These are phyloP conservation scores for Talaromyces sp. DNA, from an alignment of 2,329 filamentous ascomycete species.

Conservation along the genomic window DNA sequence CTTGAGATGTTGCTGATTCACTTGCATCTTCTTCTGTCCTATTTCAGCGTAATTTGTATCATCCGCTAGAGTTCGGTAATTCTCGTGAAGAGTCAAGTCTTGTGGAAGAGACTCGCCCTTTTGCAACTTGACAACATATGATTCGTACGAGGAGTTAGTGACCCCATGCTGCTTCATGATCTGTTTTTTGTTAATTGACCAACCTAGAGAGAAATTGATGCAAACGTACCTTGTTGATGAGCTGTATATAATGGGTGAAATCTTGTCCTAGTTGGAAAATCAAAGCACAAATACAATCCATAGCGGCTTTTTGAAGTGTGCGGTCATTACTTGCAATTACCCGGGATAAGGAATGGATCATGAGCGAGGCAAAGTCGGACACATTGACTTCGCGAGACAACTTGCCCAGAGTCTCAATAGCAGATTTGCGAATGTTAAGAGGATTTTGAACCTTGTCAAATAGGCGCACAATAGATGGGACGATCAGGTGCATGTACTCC, in stretches of 20 bases:
- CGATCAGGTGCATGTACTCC: slow-evolving; percentile 98
- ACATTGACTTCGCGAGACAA: slow-evolving; percentile 95
- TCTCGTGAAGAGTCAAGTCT: slow-evolving; percentile 81
- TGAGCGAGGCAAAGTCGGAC: slow-evolving; percentile 93
- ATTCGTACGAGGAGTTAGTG: slow-evolving; percentile 84
- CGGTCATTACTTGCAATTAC: slow-evolving; percentile 72
- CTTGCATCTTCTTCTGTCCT: slow-evolving; percentile 87
- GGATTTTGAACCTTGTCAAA: slow-evolving; percentile 88
- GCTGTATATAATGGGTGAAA: slow-evolving; percentile 89
- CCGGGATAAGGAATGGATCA: slow-evolving; percentile 87
- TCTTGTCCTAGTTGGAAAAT: slow-evolving; percentile 96
- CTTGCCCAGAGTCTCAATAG: slow-evolving; percentile 92
- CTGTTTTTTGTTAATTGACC: slow-evolving; percentile 21
- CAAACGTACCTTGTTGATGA: slow-evolving; percentile 72
- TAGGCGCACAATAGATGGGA: slow-evolving; percentile 88
- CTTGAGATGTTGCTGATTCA: slow-evolving; percentile 96
- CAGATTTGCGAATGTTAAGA: slow-evolving; percentile 72
- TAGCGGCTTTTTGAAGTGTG: slow-evolving; percentile 71
- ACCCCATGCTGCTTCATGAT: slow-evolving; percentile 73
- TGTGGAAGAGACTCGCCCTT: slow-evolving; percentile 94
- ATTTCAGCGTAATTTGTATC: slow-evolving; percentile 81
- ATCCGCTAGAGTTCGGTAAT: slow-evolving; percentile 72
- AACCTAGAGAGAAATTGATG: not conserved
- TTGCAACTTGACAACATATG: slow-evolving; percentile 86
- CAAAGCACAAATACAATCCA: slow-evolving; percentile 91